These are phyloP conservation scores for Auricularia heimuer DNA, from an alignment of 768 basidiomycete species.

Conservation along the genomic window DNA sequence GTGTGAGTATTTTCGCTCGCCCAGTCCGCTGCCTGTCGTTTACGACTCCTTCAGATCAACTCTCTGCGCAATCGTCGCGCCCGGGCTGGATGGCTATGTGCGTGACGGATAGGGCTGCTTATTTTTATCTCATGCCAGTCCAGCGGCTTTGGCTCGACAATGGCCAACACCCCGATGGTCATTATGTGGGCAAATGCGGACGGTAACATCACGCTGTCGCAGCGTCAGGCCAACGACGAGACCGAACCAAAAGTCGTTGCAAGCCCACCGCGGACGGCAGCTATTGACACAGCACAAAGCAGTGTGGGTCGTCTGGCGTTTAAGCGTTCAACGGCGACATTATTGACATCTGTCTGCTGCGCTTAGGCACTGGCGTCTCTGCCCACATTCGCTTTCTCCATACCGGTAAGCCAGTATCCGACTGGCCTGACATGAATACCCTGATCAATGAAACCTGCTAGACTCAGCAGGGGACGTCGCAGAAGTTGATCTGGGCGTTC, in stretches of 20 bases:
- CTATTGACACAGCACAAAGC: slow-evolving; percentile 17
- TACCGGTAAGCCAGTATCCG: slow-evolving; percentile 31
- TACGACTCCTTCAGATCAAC: slow-evolving; percentile 28
- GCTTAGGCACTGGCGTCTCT: slow-evolving; percentile 20
- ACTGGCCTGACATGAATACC: background rate
- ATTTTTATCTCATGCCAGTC: background rate
- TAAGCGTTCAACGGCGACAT: too few species aligned
- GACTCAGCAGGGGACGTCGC: slow-evolving; percentile 22
- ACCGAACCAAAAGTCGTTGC: slow-evolving; percentile 47
- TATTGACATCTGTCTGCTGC: background rate
- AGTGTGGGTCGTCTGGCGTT: too few species aligned
- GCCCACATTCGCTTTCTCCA: slow-evolving; percentile 40
- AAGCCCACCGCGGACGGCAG: slow-evolving; percentile 43
- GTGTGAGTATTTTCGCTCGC: slow-evolving; percentile 24
- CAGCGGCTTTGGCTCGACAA: too few species aligned
- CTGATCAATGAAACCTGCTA: background rate
- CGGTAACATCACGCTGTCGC: slow-evolving; percentile 54
- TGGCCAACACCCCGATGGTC: slow-evolving; percentile 46
- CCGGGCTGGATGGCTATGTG: slow-evolving; percentile 58
- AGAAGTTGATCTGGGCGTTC: slow-evolving; percentile 52
- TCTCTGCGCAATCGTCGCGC: slow-evolving; percentile 29
- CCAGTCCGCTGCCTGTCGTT: background rate
- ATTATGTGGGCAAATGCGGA: slow-evolving; percentile 63
- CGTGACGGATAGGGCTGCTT: background rate
- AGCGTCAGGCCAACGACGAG: slow-evolving; percentile 43